phyloP scores from a whole-genome alignment of 1,284 basidiomycete genomes.

The Papiliotrema laurentii region DNA sequence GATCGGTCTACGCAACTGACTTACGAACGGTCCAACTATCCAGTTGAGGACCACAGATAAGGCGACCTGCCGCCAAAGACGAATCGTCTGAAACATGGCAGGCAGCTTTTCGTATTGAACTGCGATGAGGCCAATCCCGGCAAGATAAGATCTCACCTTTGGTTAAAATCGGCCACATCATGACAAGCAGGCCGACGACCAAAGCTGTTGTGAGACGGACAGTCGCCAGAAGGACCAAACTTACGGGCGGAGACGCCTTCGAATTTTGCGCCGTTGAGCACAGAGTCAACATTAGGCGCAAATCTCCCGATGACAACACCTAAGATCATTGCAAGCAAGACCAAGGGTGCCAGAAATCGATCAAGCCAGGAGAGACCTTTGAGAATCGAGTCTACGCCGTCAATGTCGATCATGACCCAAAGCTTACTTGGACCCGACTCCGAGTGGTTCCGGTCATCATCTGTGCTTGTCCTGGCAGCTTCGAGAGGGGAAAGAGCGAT shows the following conservation, averaged over 20 bases:
- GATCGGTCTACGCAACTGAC: slow-evolving; percentile 2
- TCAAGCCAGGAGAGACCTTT: slow-evolving; percentile 54
- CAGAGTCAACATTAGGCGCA: slow-evolving; percentile 20
- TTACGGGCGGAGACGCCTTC: slow-evolving; percentile 45
- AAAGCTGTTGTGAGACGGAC: slow-evolving; percentile 54
- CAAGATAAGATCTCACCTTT: slow-evolving; percentile 42
- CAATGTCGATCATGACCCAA: too few relatives aligned
- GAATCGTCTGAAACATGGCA: slow-evolving; percentile 55
- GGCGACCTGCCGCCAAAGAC: slow-evolving; percentile 65
- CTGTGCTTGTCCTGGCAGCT: too few relatives aligned
- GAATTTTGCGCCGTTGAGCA: slow-evolving; percentile 27
- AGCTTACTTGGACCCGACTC: too few relatives aligned
- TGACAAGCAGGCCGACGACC: slow-evolving; percentile 69
- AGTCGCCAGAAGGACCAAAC: slow-evolving; percentile 7
- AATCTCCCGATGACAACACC: slow-evolving; percentile 69
- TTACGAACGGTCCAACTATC: slow-evolving; percentile 67
- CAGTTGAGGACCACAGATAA: slow-evolving; percentile 75
- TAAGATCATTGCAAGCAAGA: slow-evolving; percentile 71
- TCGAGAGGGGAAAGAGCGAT: too few relatives aligned
- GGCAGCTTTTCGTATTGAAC: slow-evolving; percentile 70
- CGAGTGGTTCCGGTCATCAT: too few relatives aligned
- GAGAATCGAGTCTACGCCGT: too few relatives aligned
- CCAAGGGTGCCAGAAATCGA: slow-evolving; percentile 64
- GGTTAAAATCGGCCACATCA: slow-evolving; percentile 80
- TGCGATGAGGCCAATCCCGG: neutral